Evolutionary conservation across 164 flowering plant genomes (phyloP).

Genomic region (Annona squamosa): DNA sequence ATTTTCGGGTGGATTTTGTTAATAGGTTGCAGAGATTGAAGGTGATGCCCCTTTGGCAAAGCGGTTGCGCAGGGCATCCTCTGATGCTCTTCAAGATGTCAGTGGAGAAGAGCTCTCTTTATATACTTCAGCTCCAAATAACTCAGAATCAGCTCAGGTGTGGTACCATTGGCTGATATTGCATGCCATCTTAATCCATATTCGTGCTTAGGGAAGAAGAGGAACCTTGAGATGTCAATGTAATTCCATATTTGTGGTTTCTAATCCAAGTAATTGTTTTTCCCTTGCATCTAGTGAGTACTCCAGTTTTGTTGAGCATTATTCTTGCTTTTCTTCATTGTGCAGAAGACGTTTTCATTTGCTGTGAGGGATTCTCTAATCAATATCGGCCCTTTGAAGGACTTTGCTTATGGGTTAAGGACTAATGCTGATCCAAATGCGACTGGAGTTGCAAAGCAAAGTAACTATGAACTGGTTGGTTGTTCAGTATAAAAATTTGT

Average conservation of each 20-base stretch:
- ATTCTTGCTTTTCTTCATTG: constrained; percentile 7
- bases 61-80: constrained; percentile 65
- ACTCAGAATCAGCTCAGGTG: constrained; percentile 79
- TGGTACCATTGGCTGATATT: constrained; percentile 3
- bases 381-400: constrained; percentile 93
- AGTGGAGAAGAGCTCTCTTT: constrained; percentile 83
- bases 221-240: too few species aligned
- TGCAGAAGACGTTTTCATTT: constrained; percentile 85
- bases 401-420: constrained; percentile 89
- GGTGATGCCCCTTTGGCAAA: constrained; percentile 64
- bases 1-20: not conserved
- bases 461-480: constrained; percentile 93
- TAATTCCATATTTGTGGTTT: too few species aligned
- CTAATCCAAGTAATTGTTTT: too few species aligned
- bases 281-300: too few species aligned
- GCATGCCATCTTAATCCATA: not conserved
- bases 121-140: constrained; percentile 68
- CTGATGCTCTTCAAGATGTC: constrained; percentile 79
- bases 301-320: not conserved
- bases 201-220: too few species aligned
- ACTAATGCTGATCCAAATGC: constrained; percentile 90
- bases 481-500: not conserved
- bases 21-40: constrained; percentile 85
- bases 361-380: constrained; percentile 90
- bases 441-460: constrained; percentile 83